Conservation (phyloP, 2,329 filamentous ascomycete species). For the Aspergillus vadensis region DNA sequence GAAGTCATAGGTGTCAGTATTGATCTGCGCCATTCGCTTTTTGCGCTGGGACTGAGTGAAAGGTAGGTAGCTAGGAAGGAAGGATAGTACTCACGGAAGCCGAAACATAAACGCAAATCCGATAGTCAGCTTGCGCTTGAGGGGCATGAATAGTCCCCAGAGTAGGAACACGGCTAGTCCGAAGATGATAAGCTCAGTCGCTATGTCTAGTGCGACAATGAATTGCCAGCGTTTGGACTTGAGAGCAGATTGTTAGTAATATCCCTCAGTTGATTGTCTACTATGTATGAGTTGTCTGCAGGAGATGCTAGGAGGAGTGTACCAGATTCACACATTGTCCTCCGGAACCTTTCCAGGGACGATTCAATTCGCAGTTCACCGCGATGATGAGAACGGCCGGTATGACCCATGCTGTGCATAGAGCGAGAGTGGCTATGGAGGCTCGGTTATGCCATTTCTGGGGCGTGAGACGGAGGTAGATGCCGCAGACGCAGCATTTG, state of each 20-base stretch:
- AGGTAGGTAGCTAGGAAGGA: too few relatives aligned
- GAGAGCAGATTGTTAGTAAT: not conserved
- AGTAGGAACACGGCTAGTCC: slow-evolving; percentile 33
- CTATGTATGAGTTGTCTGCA: not conserved
- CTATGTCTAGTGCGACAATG: slow-evolving; percentile 38
- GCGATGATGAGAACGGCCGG: slow-evolving; percentile 44
- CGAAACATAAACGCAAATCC: slow-evolving; percentile 38
- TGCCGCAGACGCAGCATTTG: slow-evolving; percentile 42
- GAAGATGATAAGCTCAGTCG: slow-evolving; percentile 39
- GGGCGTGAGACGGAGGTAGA: slow-evolving; percentile 50
- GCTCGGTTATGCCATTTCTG: slow-evolving; percentile 43
- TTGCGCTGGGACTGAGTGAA: not conserved
- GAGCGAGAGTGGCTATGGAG: slow-evolving; percentile 38
- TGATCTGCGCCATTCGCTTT: not conserved
- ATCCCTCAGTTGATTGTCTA: not conserved
- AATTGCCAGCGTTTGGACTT: slow-evolving; percentile 38
- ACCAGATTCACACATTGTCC: slow-evolving; percentile 32
- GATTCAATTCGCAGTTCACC: slow-evolving; percentile 44
- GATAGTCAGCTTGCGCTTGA: slow-evolving; percentile 36
- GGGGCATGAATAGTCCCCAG: slow-evolving; percentile 35
- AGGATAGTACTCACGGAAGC: slow-evolving; percentile 36
- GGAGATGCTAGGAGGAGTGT: not conserved
- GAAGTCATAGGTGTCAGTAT: too few relatives aligned
- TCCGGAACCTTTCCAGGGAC: slow-evolving; percentile 37
- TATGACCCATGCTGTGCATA: slow-evolving; percentile 42